Percentiles rank a stretch among this genome's conserved stretches.
Conservation (phyloP, 75 land plant genomes). For the Isoetes taiwanensis region DNA sequence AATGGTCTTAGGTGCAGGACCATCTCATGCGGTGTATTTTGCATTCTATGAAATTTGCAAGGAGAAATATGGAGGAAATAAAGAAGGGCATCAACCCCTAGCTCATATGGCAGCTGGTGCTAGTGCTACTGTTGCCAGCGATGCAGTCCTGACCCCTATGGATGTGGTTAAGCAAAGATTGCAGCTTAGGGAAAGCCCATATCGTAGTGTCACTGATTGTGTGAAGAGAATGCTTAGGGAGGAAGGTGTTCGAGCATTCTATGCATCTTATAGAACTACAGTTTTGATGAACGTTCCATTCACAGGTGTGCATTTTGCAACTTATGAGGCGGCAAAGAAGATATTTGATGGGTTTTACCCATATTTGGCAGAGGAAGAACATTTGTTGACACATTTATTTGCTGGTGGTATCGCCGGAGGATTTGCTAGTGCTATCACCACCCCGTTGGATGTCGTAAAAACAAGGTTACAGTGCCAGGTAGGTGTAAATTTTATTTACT, state of each 20-base stretch:
- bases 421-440: constrained; percentile 14
- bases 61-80: constrained; percentile 24
- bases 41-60: constrained; percentile 26
- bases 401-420: constrained; percentile 14
- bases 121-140: constrained; percentile 29
- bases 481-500: too few relatives aligned
- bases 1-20: constrained; percentile 36
- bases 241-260: constrained; percentile 27
- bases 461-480: neutral
- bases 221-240: constrained; percentile 16
- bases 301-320: constrained; percentile 33
- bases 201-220: constrained; percentile 24
- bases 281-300: constrained; percentile 37
- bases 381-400: neutral
- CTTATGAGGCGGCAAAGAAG: constrained; percentile 34
- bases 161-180: constrained; percentile 36
- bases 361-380: constrained; percentile 5
- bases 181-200: constrained; percentile 26
- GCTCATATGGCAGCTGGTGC: constrained; percentile 30
- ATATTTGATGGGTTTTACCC: constrained; percentile 13
- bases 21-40: constrained; percentile 37
- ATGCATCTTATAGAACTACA: constrained; percentile 30
- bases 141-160: constrained; percentile 38
- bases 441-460: constrained; percentile 9
- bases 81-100: constrained; percentile 24